Evolutionary conservation across 306 rosid genomes (phyloP), one percentile per base, ranked within the genome.

Genomic region (Cucurbita moschata): DNA sequence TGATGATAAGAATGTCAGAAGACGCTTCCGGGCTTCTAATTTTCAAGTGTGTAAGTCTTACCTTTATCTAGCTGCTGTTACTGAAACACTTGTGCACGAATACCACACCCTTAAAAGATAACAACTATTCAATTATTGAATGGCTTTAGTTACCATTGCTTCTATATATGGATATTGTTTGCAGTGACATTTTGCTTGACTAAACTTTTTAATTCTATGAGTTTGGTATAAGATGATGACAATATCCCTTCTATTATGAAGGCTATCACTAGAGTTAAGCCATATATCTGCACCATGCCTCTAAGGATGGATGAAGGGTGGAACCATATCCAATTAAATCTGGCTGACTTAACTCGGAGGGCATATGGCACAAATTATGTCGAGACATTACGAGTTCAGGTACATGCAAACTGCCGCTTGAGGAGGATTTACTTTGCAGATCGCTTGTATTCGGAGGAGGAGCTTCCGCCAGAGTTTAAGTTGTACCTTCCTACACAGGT

Each of bases 351-450:
- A 71, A 91, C 92, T 42, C 82, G 89, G 86, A 91, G 95, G 82
- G 99, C 99, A 23, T 91, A 94, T 77, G 97, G 99, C 58, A 94
- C 99, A n/a, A 94, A 94, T 72, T 91, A 94, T 74, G 93, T 87
- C 6, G 99, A 94, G 90, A 94, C 96, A 1, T 83, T 94, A 82
- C 88, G 96, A 38, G 99, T 91, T 79, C 99, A 91, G 89, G 92
- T 91, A 72, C 99, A 94, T 76, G 95, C 99, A 40, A 94, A 94
- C 75, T 94, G 97, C 77, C 89, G 96, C 49, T 79, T 91, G 87
- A 86, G 99, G 81, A 88, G 98, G 88, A 94, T 94, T 73, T 89
- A 94, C 75, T 94, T 94, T 79, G 85, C 97, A 2, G 97, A 94
- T 71, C 96, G 96, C 73, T 80, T 94, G 80, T 94, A 89, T 81